Percentiles rank a stretch among this genome's conserved stretches.
Evolutionary conservation across 495 filamentous ascomycete species (phyloP).

Genomic region (Hypoxylon perforatum): DNA sequence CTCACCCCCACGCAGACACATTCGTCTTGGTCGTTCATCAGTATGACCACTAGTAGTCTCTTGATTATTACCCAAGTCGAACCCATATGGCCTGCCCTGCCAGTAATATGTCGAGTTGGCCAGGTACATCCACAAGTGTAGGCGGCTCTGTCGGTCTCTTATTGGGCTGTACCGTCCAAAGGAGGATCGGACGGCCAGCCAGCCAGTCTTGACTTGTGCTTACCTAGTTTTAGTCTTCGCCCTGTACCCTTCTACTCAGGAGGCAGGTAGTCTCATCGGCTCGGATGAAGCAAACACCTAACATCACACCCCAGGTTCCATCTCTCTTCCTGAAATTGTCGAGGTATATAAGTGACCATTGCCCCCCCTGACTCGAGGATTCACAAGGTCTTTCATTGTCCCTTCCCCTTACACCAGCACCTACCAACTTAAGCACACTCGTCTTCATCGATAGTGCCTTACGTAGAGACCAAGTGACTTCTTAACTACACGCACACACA

Average conservation of each 20-base stretch:
- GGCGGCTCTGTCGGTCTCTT: conserved; percentile 35
- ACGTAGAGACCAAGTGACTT: conserved; percentile 5
- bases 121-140: background rate
- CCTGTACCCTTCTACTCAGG: conserved; percentile 11
- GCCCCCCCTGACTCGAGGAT: conserved; percentile 15
- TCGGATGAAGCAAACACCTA: conserved; percentile 17
- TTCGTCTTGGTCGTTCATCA: conserved; percentile 5
- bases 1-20: conserved; percentile 23
- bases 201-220: conserved; percentile 30
- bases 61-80: conserved; percentile 19
- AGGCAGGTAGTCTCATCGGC: conserved; percentile 22
- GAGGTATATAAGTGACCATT: conserved; percentile 30
- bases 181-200: conserved; percentile 31
- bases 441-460: conserved; percentile 3
- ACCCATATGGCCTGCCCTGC: background rate
- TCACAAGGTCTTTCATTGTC: conserved; percentile 24
- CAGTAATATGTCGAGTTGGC: conserved; percentile 11
- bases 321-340: too few relatives aligned
- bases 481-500: background rate
- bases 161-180: conserved; percentile 27
- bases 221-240: conserved; percentile 10
- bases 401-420: conserved; percentile 1
- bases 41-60: conserved; percentile 25
- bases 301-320: too few relatives aligned
- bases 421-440: conserved; percentile 3